phyloP scores from a whole-genome alignment of 768 basidiomycete species.

The Crassisporium funariophilum region DNA sequence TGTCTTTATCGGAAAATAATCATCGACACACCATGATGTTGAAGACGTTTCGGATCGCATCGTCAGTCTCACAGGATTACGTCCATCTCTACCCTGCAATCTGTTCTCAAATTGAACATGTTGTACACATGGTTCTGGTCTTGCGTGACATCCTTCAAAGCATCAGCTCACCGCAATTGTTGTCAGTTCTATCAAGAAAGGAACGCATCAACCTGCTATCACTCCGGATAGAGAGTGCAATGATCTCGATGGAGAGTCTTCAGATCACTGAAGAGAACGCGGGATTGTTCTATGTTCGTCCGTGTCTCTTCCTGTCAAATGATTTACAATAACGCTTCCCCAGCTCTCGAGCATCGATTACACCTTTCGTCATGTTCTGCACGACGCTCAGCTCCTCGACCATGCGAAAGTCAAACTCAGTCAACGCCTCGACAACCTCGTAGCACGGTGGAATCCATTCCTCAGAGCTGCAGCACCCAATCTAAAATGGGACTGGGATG shows the following conservation, averaged over 20 bases:
- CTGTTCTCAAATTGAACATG: conserved; percentile 5
- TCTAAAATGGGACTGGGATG: conserved; percentile 17
- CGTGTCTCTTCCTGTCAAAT: not conserved
- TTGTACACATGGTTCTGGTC: conserved; percentile 5
- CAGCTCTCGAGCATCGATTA: conserved; percentile 14
- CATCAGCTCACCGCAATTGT: too few species aligned
- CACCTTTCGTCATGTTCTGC: conserved; percentile 6
- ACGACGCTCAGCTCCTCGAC: conserved; percentile 5
- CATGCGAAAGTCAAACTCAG: conserved; percentile 7
- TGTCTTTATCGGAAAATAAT: not conserved
- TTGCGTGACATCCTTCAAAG: too few species aligned
- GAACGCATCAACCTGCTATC: conserved; percentile 2
- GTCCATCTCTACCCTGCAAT: too few species aligned
- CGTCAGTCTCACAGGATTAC: not conserved
- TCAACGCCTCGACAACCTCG: conserved; percentile 11
- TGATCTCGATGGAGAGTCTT: conserved; percentile 9
- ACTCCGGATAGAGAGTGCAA: conserved; percentile 2
- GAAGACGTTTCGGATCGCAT: not conserved
- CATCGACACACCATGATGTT: too few species aligned
- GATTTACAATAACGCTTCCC: not conserved
- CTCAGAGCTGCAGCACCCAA: conserved; percentile 4
- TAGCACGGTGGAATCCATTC: conserved; percentile 8
- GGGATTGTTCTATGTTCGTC: conserved; percentile 15
- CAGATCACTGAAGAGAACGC: conserved; percentile 7
- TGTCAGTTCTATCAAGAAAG: conserved; percentile 8